Evolutionary conservation across 495 filamentous ascomycete species (phyloP).

Genomic region (Neurospora sp.): DNA sequence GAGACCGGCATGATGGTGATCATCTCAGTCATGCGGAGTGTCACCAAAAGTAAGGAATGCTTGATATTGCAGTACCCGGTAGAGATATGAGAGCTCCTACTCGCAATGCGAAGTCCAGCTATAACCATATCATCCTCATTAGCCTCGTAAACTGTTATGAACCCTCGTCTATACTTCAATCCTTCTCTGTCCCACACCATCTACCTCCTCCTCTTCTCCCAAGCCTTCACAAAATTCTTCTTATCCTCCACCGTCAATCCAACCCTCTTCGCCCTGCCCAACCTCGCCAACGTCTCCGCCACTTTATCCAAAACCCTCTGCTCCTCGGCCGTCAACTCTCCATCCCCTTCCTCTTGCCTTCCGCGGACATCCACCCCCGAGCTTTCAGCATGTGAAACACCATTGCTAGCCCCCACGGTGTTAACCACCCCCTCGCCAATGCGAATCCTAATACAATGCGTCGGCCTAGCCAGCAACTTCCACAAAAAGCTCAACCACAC

Average conservation of each 20-base stretch:
- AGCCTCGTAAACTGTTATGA: neutral
- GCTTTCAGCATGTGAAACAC: slow-evolving; percentile 3
- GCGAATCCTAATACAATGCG: slow-evolving; percentile 80
- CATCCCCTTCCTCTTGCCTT: slow-evolving; percentile 27
- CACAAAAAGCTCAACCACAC: slow-evolving; percentile 63
- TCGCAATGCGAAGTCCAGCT: neutral
- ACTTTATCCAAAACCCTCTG: slow-evolving; percentile 59
- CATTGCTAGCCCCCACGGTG: slow-evolving; percentile 21
- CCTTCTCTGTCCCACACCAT: neutral
- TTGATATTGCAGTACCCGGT: neutral
- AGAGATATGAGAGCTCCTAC: neutral
- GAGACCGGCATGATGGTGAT: too few relatives aligned
- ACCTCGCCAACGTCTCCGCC: slow-evolving; percentile 74
- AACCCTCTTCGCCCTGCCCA: slow-evolving; percentile 87
- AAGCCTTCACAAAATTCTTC: slow-evolving; percentile 63
- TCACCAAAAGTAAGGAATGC: neutral
- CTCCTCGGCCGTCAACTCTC: slow-evolving; percentile 44
- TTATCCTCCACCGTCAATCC: slow-evolving; percentile 77
- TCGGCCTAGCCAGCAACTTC: slow-evolving; percentile 73
- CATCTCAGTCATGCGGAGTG: too few relatives aligned
- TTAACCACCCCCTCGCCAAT: slow-evolving; percentile 63
- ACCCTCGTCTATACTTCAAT: neutral
- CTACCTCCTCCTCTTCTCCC: slow-evolving; percentile 23
- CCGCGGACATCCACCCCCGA: slow-evolving; percentile 29
- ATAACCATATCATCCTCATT: neutral